A percentile compares a stretch with the other conserved stretches of the same genome.
Evolutionary conservation across 176 grass and related monocot genomes (phyloP).

Genomic region (Avena eriantha): DNA sequence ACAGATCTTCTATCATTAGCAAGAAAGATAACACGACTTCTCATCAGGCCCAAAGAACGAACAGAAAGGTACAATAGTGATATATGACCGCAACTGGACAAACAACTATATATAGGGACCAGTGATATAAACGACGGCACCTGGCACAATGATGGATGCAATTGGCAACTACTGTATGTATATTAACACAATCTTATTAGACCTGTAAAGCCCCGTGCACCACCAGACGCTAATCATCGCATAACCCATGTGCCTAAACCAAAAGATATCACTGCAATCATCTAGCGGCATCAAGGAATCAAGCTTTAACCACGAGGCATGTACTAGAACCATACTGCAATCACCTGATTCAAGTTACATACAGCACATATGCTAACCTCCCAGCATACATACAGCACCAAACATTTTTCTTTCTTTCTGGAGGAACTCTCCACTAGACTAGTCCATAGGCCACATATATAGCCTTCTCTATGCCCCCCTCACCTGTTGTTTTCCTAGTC

Average conservation of each 20-base stretch:
- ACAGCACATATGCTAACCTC: conserved; percentile 4
- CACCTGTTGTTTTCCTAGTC: not conserved
- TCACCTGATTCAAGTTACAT: not conserved
- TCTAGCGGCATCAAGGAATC: conserved; percentile 8
- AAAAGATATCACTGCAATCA: not conserved
- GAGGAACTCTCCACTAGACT: not conserved
- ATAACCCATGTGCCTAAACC: not conserved
- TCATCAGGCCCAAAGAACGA: not conserved
- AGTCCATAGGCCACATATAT: not conserved
- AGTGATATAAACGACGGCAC: conserved; percentile 17
- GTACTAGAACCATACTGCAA: not conserved
- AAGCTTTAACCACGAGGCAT: conserved; percentile 16
- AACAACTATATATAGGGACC: not conserved
- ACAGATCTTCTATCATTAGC: conserved; percentile 1
- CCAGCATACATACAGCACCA: conserved; percentile 17
- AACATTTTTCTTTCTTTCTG: not conserved
- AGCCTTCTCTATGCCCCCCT: conserved; percentile 10
- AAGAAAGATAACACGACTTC: not conserved
- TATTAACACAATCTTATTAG: not conserved
- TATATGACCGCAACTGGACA: conserved; percentile 22
- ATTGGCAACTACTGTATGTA: not conserved
- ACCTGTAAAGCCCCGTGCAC: conserved; percentile 27
- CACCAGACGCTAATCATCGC: not conserved
- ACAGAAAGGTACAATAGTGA: not conserved
- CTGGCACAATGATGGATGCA: conserved; percentile 42